phyloP scores from a whole-genome alignment of 495 filamentous ascomycete species.

The Margaritispora aquatica region DNA sequence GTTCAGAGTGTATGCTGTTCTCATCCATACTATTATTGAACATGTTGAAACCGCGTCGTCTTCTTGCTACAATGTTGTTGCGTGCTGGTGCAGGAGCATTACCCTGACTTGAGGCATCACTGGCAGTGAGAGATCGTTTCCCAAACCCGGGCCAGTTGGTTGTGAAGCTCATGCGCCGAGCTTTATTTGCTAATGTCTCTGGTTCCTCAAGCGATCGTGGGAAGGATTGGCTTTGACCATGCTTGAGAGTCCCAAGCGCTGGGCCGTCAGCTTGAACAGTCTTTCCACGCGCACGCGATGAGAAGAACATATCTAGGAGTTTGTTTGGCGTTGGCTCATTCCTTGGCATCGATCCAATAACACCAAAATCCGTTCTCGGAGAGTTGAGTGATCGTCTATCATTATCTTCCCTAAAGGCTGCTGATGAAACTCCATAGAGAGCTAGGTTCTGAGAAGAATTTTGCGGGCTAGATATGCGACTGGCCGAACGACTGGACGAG shows the following conservation, averaged over 20 bases:
- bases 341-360: slow-evolving; percentile 18
- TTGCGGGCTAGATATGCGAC: slow-evolving; percentile 61
- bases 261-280: slow-evolving; percentile 57
- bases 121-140: slow-evolving; percentile 32
- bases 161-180: slow-evolving; percentile 44
- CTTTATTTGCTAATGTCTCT: slow-evolving; percentile 32
- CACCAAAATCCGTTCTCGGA: slow-evolving; percentile 26
- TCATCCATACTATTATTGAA: slow-evolving; percentile 57
- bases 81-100: slow-evolving; percentile 38
- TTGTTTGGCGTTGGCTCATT: slow-evolving; percentile 10
- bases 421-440: slow-evolving; percentile 31
- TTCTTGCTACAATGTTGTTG: slow-evolving; percentile 29
- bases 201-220: slow-evolving; percentile 49
- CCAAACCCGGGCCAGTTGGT: slow-evolving; percentile 45
- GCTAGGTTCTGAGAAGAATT: slow-evolving; percentile 51
- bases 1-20: slow-evolving; percentile 46
- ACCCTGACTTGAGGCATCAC: slow-evolving; percentile 21
- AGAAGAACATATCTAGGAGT: slow-evolving; percentile 61
- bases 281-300: slow-evolving; percentile 56
- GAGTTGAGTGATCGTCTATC: slow-evolving; percentile 28
- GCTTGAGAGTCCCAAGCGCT: slow-evolving; percentile 64
- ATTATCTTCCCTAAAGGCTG: slow-evolving; percentile 27
- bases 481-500: slow-evolving; percentile 58
- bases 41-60: slow-evolving; percentile 44
- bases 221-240: slow-evolving; percentile 77